Evolutionary conservation across 192 early-diverging fungal genomes (phyloP).

Genomic region (Anaeromyces robustus): DNA sequence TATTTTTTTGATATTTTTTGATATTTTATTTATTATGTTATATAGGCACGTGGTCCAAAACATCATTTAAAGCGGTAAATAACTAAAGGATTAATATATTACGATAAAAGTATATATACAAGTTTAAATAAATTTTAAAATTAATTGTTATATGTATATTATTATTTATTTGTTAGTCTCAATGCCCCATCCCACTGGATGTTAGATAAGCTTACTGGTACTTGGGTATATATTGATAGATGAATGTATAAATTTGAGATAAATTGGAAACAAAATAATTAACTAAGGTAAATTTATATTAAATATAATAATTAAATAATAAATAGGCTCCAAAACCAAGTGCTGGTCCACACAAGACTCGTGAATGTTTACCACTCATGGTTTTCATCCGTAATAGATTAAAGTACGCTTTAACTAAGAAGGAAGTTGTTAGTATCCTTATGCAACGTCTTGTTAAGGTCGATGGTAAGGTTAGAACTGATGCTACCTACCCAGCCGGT

Average conservation of each 20-base stretch:
- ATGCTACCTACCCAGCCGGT: constrained; percentile 88
- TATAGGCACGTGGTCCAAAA: constrained; percentile 82
- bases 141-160: too few relatives aligned
- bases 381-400: constrained; percentile 99
- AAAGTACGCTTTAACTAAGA: constrained; percentile 95
- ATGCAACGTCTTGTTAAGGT: constrained; percentile 99
- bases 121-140: too few relatives aligned
- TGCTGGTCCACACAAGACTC: constrained; percentile 97
- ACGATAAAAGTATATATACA: too few relatives aligned
- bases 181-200: constrained; percentile 99
- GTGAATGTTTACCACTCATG: constrained; percentile 95
- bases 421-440: constrained; percentile 88
- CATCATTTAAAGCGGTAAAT: constrained; percentile 99
- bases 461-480: constrained; percentile 95
- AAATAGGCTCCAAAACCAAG: constrained; percentile 83
- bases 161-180: too few relatives aligned
- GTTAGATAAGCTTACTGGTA: constrained; percentile 99
- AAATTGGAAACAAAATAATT: too few relatives aligned
- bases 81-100: too few relatives aligned
- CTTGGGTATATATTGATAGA: constrained; percentile 27
- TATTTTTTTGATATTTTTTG: too few relatives aligned
- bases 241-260: neutral
- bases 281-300: too few relatives aligned
- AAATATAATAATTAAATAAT: too few relatives aligned
- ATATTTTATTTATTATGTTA: neutral